Conservation (phyloP, 2,329 filamentous ascomycete genomes). For the Fusarium lateritium region DNA sequence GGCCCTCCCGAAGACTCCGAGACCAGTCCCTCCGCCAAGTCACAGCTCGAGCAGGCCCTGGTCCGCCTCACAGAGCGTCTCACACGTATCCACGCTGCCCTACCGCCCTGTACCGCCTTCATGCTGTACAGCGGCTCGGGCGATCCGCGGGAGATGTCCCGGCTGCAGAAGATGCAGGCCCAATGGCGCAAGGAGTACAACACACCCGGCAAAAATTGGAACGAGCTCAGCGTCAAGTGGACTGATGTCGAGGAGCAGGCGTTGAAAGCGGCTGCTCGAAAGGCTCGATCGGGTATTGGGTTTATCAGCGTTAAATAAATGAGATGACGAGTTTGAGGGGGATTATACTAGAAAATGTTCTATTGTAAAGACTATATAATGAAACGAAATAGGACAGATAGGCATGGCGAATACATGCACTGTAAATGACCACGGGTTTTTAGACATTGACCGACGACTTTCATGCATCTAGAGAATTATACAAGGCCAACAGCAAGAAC, state of each 20-base stretch:
- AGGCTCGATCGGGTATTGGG: conserved; percentile 73
- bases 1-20: conserved; percentile 51
- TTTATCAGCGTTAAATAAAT: conserved; percentile 75
- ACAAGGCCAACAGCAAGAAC: conserved; percentile 6
- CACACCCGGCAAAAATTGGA: conserved; percentile 74
- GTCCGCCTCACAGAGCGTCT: conserved; percentile 64
- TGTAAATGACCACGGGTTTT: not conserved
- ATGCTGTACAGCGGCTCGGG: conserved; percentile 77
- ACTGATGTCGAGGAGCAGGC: conserved; percentile 77
- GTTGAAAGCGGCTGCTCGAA: conserved; percentile 68
- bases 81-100: conserved; percentile 67
- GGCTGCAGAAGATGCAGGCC: conserved; percentile 71
- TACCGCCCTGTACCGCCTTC: conserved; percentile 76
- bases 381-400: not conserved
- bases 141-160: conserved; percentile 76
- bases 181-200: conserved; percentile 77
- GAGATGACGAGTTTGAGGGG: not conserved
- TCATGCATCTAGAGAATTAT: not conserved
- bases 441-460: not conserved
- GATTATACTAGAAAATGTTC: not conserved
- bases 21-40: conserved; percentile 28
- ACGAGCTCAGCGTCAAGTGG: conserved; percentile 76
- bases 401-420: not conserved
- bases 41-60: conserved; percentile 63
- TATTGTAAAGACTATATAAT: not conserved